Percentiles rank a stretch among this genome's conserved stretches.
Conservation (phyloP, 2,329 filamentous ascomycete genomes). For the Aspergillus ochraceus region DNA sequence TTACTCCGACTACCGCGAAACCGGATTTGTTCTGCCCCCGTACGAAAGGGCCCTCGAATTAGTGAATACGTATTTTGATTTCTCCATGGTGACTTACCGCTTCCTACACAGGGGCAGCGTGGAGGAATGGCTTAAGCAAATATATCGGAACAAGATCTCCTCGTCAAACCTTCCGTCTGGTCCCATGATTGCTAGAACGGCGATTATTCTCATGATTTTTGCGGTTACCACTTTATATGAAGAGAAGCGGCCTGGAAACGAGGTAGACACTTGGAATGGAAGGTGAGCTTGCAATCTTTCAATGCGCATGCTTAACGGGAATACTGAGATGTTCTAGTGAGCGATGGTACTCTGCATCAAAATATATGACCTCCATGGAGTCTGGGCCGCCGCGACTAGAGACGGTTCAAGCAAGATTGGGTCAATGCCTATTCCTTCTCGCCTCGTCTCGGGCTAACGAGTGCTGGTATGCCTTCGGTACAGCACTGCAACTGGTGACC, state of each 20-base stretch:
- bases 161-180: slow-evolving; percentile 39
- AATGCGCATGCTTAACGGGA: neutral
- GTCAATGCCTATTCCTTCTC: slow-evolving; percentile 60
- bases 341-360: slow-evolving; percentile 40
- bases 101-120: slow-evolving; percentile 58
- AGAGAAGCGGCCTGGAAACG: slow-evolving; percentile 39
- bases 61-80: slow-evolving; percentile 59
- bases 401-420: slow-evolving; percentile 58
- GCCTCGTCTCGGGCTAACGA: slow-evolving; percentile 61
- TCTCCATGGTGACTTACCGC: slow-evolving; percentile 60
- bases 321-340: slow-evolving; percentile 26
- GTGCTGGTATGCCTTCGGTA: slow-evolving; percentile 62
- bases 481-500: slow-evolving; percentile 55
- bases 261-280: slow-evolving; percentile 24
- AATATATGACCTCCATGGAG: slow-evolving; percentile 43
- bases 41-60: slow-evolving; percentile 43
- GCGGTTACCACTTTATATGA: slow-evolving; percentile 50
- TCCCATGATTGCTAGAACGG: slow-evolving; percentile 47
- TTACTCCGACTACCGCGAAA: slow-evolving; percentile 39
- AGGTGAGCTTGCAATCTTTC: slow-evolving; percentile 23
- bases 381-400: slow-evolving; percentile 56
- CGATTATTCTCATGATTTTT: slow-evolving; percentile 51
- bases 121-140: slow-evolving; percentile 47
- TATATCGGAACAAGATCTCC: slow-evolving; percentile 41
- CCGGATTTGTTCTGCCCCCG: slow-evolving; percentile 41